Evolutionary conservation across 1,284 basidiomycete genomes (phyloP).

Genomic region (Paramarasmius palmivorus): DNA sequence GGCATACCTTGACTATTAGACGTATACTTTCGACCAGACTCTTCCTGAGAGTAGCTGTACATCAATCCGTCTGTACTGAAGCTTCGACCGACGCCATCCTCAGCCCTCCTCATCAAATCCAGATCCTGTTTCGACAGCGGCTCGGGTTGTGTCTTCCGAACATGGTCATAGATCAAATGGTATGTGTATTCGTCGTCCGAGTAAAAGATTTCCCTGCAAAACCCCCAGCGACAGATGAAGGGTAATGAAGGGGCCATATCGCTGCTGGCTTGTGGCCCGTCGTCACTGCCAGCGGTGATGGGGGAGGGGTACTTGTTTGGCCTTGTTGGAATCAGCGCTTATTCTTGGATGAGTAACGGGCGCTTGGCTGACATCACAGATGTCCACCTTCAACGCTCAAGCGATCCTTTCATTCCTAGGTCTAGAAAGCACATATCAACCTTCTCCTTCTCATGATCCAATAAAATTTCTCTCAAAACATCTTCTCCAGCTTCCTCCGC

Average conservation of each 20-base stretch:
- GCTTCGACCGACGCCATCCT: slow-evolving; percentile 39
- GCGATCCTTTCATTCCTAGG: slow-evolving; percentile 63
- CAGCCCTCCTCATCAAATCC: slow-evolving; percentile 28
- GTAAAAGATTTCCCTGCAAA: slow-evolving; percentile 44
- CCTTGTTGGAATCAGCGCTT: too few relatives aligned
- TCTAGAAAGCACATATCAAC: slow-evolving; percentile 54
- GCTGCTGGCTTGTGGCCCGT: slow-evolving; percentile 1
- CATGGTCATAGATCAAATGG: slow-evolving; percentile 50
- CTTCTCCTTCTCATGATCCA: slow-evolving; percentile 59
- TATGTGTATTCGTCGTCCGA: slow-evolving; percentile 35
- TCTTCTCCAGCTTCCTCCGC: slow-evolving; percentile 64
- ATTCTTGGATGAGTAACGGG: too few relatives aligned
- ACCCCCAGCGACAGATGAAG: slow-evolving; percentile 44
- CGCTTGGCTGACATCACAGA: slow-evolving; percentile 8
- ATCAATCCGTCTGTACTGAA: slow-evolving; percentile 17
- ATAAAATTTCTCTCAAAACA: slow-evolving; percentile 62
- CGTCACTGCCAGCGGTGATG: not conserved
- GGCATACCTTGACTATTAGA: slow-evolving; percentile 9
- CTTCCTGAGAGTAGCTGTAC: not conserved
- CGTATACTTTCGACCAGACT: not conserved
- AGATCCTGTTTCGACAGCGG: slow-evolving; percentile 35
- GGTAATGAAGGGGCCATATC: not conserved
- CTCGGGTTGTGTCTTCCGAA: slow-evolving; percentile 30
- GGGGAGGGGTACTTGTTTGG: not conserved
- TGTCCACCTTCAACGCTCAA: slow-evolving; percentile 36